Evolutionary conservation across 805 yeast genomes (phyloP).

Genomic region (Candida broadrunensis): DNA sequence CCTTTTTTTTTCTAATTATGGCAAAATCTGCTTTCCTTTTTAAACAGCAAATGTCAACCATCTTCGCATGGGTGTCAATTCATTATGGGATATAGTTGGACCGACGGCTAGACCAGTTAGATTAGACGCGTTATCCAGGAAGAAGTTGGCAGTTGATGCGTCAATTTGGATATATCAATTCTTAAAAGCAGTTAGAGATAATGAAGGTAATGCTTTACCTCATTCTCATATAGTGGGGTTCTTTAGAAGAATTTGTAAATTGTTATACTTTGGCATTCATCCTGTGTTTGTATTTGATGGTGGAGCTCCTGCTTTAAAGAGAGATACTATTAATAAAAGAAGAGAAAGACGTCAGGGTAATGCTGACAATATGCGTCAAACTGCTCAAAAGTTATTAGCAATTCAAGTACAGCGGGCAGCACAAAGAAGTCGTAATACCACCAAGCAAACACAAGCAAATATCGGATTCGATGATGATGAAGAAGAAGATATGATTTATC

Average conservation of each 20-base stretch:
- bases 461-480: slow-evolving; percentile 4
- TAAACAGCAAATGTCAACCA: no score
- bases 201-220: slow-evolving; percentile 70
- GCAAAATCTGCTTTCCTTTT: not conserved
- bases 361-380: slow-evolving; percentile 61
- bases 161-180: slow-evolving; percentile 98
- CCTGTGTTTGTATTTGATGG: slow-evolving; percentile 97
- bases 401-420: slow-evolving; percentile 67
- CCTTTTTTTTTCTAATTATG: no score
- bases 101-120: slow-evolving; percentile 90
- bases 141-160: slow-evolving; percentile 90
- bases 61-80: slow-evolving; percentile 84
- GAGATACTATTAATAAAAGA: slow-evolving; percentile 72
- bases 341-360: slow-evolving; percentile 73
- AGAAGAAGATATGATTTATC: slow-evolving; percentile 11
- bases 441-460: not conserved
- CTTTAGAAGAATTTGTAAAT: slow-evolving; percentile 87
- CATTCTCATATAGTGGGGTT: slow-evolving; percentile 94
- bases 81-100: slow-evolving; percentile 88
- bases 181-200: slow-evolving; percentile 87
- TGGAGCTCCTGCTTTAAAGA: slow-evolving; percentile 82
- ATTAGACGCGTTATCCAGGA: slow-evolving; percentile 77
- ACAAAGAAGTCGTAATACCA: slow-evolving; percentile 15
- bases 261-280: slow-evolving; percentile 78
- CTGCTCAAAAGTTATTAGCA: slow-evolving; percentile 81